Evolutionary conservation across 352 stramenopile species (phyloP), one percentile per base, ranked within the genome.

Genomic region (Pythium apleroticum): DNA sequence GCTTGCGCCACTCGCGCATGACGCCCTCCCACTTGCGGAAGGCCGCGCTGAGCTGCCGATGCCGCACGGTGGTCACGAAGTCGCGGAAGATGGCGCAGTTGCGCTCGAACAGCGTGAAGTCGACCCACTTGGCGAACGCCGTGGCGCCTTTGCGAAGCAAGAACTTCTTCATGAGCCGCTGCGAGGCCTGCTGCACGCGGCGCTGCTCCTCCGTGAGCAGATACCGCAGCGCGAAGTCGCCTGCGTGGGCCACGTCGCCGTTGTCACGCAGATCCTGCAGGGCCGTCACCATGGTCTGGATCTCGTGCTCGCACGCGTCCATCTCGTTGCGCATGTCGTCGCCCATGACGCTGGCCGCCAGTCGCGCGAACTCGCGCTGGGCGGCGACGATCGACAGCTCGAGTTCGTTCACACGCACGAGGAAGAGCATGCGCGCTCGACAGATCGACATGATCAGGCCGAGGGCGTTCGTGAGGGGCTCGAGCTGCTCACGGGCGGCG

Each of bases 251-350:
- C 19, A 92, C 75, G 48, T 92, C 72, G 33, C 62, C 62, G 52
- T 82, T 69, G 28, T 69, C 69, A 28, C 65, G 54, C 52, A 81
- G 76, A 4, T 86, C 77, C 3, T 63, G 52, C 24, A 84, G 71
- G 11, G 82, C 63, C 0, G 19, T 48, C 12, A 62, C 53, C n/a
- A 92, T 52, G 24, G 73, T 84, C n/a, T 57, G 24, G 5, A 85
- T 69, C 15, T 78, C 65, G 27, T 85, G 69, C 20, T 78, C 73
- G 30, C 67, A 74, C 10, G 74, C 74, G 46, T 90, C 84, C 57
- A 92, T 56, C 9, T 83, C 81, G 61, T 92, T 92, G 39, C 80
- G 84, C 62, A 84, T 87, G 61, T 84, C 76, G 65, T 92, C 78
- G 49, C 78, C 75, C 22, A 90, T 81, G 43, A 82, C 68, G n/a